These are phyloP conservation scores for Mollisiaceae sp. DNA, from an alignment of 2,329 filamentous ascomycete species.

Conservation along the genomic window DNA sequence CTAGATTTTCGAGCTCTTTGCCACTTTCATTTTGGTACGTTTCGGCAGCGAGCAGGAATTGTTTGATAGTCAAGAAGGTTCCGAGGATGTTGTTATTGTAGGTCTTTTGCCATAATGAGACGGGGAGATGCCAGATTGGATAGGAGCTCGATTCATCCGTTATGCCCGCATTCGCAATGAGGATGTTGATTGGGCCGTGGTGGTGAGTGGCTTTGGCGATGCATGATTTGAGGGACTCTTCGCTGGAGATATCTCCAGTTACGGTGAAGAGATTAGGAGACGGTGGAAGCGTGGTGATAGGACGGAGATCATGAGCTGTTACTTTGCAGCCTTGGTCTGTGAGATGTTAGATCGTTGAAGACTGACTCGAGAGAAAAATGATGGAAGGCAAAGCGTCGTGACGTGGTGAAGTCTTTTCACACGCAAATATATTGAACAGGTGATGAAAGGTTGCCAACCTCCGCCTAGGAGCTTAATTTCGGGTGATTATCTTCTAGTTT, in stretches of 20 bases:
- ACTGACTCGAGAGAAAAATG: not conserved
- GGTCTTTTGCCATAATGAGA: conserved; percentile 56
- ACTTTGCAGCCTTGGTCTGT: conserved; percentile 55
- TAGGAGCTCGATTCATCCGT: conserved; percentile 54
- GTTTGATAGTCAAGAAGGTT: conserved; percentile 60
- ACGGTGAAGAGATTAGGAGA: conserved; percentile 47
- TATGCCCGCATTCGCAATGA: conserved; percentile 58
- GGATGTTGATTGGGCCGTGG: conserved; percentile 57
- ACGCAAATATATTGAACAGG: too few species aligned
- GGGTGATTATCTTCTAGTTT: too few species aligned
- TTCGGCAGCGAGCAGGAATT: conserved; percentile 54
- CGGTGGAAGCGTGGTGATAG: conserved; percentile 42
- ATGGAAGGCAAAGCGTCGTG: not conserved
- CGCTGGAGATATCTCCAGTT: conserved; percentile 54
- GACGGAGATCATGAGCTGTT: conserved; percentile 54
- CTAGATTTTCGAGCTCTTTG: conserved; percentile 52
- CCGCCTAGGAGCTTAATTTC: too few species aligned
- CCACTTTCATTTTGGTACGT: conserved; percentile 42
- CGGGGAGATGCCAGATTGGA: conserved; percentile 57
- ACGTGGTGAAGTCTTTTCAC: too few species aligned
- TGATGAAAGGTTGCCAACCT: too few species aligned
- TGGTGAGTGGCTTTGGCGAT: conserved; percentile 48
- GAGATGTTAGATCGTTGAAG: not conserved
- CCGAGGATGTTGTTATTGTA: conserved; percentile 56
- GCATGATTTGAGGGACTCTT: conserved; percentile 49